phyloP scores from a whole-genome alignment of 2,329 filamentous ascomycete genomes.

The Aspergillus pseudoglaucus region DNA sequence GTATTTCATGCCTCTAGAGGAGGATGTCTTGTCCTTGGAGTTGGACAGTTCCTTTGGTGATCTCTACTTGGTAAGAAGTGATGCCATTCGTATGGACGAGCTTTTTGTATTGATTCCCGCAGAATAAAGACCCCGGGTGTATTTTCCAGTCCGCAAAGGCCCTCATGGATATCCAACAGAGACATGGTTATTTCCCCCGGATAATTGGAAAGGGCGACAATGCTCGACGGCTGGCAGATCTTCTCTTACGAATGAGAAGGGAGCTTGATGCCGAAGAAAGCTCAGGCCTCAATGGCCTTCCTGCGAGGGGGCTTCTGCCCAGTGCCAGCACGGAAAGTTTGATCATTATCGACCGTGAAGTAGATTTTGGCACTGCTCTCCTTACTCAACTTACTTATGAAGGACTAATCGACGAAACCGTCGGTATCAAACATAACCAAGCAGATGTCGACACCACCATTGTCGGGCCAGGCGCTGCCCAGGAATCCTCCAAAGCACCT shows the following conservation, averaged over 20 bases:
- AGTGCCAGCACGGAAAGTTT: conserved; percentile 84
- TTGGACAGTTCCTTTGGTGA: conserved; percentile 81
- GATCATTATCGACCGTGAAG: conserved; percentile 90
- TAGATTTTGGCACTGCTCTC: conserved; percentile 85
- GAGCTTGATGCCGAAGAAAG: conserved; percentile 78
- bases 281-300: conserved; percentile 49
- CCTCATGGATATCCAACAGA: conserved; percentile 87
- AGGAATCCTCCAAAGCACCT: conserved; percentile 48
- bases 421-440: conserved; percentile 86
- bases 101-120: conserved; percentile 4
- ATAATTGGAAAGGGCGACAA: conserved; percentile 96
- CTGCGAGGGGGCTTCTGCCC: conserved; percentile 64
- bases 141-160: conserved; percentile 83
- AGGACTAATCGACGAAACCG: conserved; percentile 88
- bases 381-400: conserved; percentile 96
- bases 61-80: conserved; percentile 62
- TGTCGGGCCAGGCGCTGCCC: conserved; percentile 61
- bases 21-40: conserved; percentile 85
- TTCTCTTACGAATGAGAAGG: conserved; percentile 84
- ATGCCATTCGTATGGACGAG: not conserved
- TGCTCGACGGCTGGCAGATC: conserved; percentile 77
- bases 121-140: conserved; percentile 83
- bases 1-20: conserved; percentile 85
- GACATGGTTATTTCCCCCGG: conserved; percentile 86
- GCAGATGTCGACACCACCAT: conserved; percentile 88